These are phyloP conservation scores for Solanum pennellii DNA, from an alignment of 257 asterid species.

Conservation along the genomic window DNA sequence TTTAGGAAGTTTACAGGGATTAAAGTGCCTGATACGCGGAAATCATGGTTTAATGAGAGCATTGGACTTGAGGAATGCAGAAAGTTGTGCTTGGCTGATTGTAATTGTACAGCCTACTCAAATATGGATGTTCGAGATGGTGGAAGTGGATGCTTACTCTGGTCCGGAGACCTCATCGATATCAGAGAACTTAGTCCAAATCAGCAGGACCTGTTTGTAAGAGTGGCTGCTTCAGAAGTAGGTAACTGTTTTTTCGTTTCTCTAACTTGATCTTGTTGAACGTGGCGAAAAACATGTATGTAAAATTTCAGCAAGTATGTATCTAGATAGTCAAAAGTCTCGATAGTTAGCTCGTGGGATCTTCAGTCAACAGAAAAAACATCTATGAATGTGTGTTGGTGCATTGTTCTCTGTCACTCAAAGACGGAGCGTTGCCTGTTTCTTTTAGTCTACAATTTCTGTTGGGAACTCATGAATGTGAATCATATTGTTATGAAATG, in stretches of 20 bases:
- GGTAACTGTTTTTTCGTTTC: conserved; percentile 1
- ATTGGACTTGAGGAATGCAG: conserved; percentile 5
- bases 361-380: neutral
- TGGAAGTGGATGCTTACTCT: conserved; percentile 8
- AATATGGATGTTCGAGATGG: neutral
- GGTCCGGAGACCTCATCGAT: conserved; percentile 12
- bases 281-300: neutral
- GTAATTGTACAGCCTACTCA: conserved; percentile 14
- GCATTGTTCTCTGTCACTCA: neutral
- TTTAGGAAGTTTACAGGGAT: neutral
- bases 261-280: neutral
- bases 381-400: neutral
- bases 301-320: neutral
- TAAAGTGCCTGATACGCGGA: conserved; percentile 10
- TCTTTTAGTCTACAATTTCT: neutral
- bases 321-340: neutral
- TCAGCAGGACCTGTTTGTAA: conserved; percentile 4
- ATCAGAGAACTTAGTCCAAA: neutral
- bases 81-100: conserved; percentile 4
- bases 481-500: neutral
- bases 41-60: neutral
- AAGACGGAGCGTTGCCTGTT: neutral
- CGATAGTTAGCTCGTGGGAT: neutral
- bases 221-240: conserved; percentile 11
- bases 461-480: neutral